Percentiles rank a stretch among this genome's conserved stretches.
These are phyloP conservation scores for Scedosporium boydii DNA, from an alignment of 2,329 filamentous ascomycete genomes.

Conservation along the genomic window DNA sequence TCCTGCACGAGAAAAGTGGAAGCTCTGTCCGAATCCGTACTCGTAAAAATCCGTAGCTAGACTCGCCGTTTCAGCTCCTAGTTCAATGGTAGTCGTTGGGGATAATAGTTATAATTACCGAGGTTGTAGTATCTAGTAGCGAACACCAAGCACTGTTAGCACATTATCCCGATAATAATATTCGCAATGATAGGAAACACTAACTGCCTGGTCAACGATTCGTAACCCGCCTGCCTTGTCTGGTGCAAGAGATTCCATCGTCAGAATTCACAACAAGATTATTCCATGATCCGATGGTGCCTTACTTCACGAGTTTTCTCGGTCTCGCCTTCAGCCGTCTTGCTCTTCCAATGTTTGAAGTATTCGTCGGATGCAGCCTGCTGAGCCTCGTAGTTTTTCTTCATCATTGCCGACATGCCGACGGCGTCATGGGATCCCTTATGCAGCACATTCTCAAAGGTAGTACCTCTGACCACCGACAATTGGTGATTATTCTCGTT, in stretches of 20 bases:
- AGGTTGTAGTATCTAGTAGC: not conserved
- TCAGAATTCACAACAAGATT: not conserved
- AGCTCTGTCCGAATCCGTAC: slow-evolving; percentile 91
- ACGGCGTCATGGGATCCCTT: slow-evolving; percentile 59
- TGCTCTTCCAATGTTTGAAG: slow-evolving; percentile 94
- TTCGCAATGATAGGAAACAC: slow-evolving; percentile 23
- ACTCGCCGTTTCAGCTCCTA: slow-evolving; percentile 33
- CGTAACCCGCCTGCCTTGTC: slow-evolving; percentile 79
- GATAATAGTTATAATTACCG: too few relatives aligned
- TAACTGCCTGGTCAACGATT: slow-evolving; percentile 88
- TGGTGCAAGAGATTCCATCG: slow-evolving; percentile 22
- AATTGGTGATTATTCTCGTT: too few relatives aligned
- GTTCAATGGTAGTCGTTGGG: too few relatives aligned
- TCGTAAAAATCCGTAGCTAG: slow-evolving; percentile 91
- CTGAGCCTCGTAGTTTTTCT: slow-evolving; percentile 71
- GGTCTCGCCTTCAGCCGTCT: slow-evolving; percentile 69
- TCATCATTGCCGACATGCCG: slow-evolving; percentile 66
- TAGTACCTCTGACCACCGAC: slow-evolving; percentile 49
- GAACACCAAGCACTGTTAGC: not conserved
- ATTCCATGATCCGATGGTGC: not conserved
- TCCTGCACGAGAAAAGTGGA: slow-evolving; percentile 77
- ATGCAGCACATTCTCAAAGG: slow-evolving; percentile 84
- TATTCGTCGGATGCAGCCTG: slow-evolving; percentile 81
- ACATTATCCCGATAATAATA: not conserved
- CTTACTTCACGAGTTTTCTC: slow-evolving; percentile 68